These are phyloP conservation scores for Aureobasidium sp. DNA, from an alignment of 2,329 filamentous ascomycete genomes.

Conservation along the genomic window DNA sequence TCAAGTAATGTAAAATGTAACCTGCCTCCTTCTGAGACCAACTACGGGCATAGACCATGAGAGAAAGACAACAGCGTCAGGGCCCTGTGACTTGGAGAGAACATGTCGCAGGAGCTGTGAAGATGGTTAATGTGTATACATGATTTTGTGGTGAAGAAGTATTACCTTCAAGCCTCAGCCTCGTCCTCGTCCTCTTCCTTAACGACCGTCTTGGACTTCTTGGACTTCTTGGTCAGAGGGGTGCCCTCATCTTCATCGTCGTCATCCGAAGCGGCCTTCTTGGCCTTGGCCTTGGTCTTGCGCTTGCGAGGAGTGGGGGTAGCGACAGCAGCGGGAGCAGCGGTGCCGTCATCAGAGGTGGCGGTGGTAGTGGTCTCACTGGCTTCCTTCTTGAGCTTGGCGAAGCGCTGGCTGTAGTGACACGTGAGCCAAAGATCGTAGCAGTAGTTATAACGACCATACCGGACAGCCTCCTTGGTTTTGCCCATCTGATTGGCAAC, in stretches of 20 bases:
- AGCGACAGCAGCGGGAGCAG: neutral
- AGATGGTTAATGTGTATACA: neutral
- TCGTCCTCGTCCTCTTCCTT: neutral
- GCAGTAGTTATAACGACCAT: neutral
- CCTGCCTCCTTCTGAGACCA: neutral
- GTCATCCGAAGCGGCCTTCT: neutral
- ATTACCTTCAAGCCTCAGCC: neutral
- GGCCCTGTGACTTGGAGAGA: neutral
- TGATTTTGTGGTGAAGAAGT: neutral
- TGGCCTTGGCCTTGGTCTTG: neutral
- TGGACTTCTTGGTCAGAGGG: neutral
- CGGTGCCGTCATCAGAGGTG: neutral
- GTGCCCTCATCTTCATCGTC: neutral
- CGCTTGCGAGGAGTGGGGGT: slow-evolving; percentile 8
- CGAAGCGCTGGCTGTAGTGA: slow-evolving; percentile 7
- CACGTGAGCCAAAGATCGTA: neutral
- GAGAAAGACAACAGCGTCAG: neutral
- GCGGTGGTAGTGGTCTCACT: neutral
- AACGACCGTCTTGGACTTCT: neutral
- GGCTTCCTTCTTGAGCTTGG: slow-evolving; percentile 12
- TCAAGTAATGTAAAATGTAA: too few species aligned
- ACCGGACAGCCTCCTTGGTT: slow-evolving; percentile 3
- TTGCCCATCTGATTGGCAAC: neutral
- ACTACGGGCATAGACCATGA: neutral
- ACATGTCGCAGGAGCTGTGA: neutral